Base-by-base conservation (phyloP, 805 yeast genomes). In the Metschnikowia continentalis region DNA sequence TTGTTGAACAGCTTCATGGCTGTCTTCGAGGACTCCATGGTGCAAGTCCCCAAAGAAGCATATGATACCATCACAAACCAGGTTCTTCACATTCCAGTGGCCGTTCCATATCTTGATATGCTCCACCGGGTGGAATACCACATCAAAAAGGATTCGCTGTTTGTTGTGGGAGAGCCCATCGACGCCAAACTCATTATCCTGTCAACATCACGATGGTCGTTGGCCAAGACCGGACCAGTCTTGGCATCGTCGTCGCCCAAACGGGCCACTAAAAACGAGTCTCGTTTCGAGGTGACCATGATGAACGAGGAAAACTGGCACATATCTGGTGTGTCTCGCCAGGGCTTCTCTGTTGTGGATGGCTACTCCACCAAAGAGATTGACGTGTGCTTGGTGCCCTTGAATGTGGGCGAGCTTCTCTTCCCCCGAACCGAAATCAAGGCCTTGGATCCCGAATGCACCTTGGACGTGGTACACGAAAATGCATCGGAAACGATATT, bases 281-380 rank as follows among this genome's bases (percentile, higher is more conserved):
- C 68, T 32, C 60, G 57, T 32, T 81, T 78, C 58, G 72, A 73
- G 46, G 69, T 82, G 36, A 79, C 77, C 15, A 60, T 87, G 0
- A 65, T 68, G 15, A 75, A 78, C 26, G 79, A 75, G 54, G 96
- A 90, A 22, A 78, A 76, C 47, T 92, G 98, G 98, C 63, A 90
- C 2, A 70, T 90, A 4, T 82, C 89, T 5, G 98, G 98, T 0
- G 74, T 79, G 54, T 82, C 81, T 52, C 75, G 73, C 50, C 80
- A 81, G 42, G 63, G 71, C 10, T 79, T 90, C 54, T 62, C 70
- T 2, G 66, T 77, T 5, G 71, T 66, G 8, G 53, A 56, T 7
- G 35, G 15, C 37, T 60, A 49, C 23, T 51, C 42, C 41, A 46
- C 38, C n/a, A 48, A 54, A 23, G 53, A 50, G 14, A 52, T 74